Percentiles rank a stretch among this genome's conserved stretches.
Evolutionary conservation across 257 asterid genomes (phyloP).

Genomic region (Forsythia viridissima): DNA sequence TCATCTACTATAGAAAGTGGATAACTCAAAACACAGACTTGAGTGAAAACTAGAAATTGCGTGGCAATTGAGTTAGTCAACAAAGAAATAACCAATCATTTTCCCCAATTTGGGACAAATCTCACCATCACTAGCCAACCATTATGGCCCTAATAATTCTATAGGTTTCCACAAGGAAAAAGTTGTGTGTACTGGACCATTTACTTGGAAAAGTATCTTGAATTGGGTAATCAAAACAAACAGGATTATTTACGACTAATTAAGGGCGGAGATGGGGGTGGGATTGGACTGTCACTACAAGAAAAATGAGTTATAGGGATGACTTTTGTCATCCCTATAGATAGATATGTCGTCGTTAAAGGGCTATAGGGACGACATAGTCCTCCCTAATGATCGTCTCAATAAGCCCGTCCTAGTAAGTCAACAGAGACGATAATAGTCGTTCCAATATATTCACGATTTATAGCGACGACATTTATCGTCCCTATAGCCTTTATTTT

Average conservation of each 20-base stretch:
- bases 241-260: neutral
- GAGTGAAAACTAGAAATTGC: neutral
- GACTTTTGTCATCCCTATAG: no score
- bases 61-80: neutral
- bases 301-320: no score
- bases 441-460: no score
- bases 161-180: neutral
- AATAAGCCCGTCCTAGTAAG: no score
- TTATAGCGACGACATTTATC: no score
- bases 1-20: neutral
- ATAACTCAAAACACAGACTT: neutral
- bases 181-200: neutral
- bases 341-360: no score
- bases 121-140: neutral
- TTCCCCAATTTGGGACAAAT: neutral
- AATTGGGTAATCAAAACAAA: neutral
- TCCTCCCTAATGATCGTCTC: no score
- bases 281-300: no score
- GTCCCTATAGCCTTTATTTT: no score
- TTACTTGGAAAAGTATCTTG: neutral
- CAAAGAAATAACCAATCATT: neutral
- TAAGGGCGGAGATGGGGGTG: no score
- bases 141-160: neutral
- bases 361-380: no score
- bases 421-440: no score